These are phyloP conservation scores for Suhomyces sp. DNA, from an alignment of 805 yeast species.

Conservation along the genomic window DNA sequence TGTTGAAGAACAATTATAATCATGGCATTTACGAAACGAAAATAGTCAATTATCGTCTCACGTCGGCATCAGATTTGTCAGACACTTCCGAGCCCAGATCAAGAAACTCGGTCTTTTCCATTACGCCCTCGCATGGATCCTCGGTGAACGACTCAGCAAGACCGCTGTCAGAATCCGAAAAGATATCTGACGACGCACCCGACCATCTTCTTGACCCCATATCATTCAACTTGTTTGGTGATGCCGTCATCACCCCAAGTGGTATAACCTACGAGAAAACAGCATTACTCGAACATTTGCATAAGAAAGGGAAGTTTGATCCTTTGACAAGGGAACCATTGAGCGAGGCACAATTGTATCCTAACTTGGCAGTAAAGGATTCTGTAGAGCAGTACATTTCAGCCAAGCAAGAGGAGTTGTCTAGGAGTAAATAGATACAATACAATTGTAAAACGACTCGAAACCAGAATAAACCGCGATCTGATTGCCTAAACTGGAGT, in stretches of 20 bases:
- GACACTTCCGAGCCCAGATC: not conserved
- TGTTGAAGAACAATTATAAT: slow-evolving; percentile 22
- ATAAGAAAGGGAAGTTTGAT: slow-evolving; percentile 24
- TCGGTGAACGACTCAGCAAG: not conserved
- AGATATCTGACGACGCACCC: slow-evolving; percentile 14
- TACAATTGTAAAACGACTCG: not conserved
- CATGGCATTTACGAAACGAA: slow-evolving; percentile 19
- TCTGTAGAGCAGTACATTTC: slow-evolving; percentile 29
- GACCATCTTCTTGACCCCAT: slow-evolving; percentile 14
- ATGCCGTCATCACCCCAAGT: slow-evolving; percentile 16
- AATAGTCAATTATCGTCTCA: slow-evolving; percentile 8
- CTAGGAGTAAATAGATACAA: not conserved
- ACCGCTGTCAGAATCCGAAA: not conserved
- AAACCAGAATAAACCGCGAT: not conserved
- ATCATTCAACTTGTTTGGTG: slow-evolving; percentile 13
- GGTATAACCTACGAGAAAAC: slow-evolving; percentile 17
- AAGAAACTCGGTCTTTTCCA: not conserved
- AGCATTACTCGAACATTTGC: slow-evolving; percentile 9
- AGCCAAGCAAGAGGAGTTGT: not conserved
- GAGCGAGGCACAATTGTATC: slow-evolving; percentile 31
- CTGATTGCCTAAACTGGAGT: not conserved
- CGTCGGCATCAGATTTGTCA: not conserved
- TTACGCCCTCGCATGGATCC: not conserved
- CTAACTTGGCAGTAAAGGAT: slow-evolving; percentile 39
- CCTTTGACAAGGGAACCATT: slow-evolving; percentile 41